Base-by-base conservation (phyloP, 192 early-diverging fungal genomes). In the Backusella tuberculispora region DNA sequence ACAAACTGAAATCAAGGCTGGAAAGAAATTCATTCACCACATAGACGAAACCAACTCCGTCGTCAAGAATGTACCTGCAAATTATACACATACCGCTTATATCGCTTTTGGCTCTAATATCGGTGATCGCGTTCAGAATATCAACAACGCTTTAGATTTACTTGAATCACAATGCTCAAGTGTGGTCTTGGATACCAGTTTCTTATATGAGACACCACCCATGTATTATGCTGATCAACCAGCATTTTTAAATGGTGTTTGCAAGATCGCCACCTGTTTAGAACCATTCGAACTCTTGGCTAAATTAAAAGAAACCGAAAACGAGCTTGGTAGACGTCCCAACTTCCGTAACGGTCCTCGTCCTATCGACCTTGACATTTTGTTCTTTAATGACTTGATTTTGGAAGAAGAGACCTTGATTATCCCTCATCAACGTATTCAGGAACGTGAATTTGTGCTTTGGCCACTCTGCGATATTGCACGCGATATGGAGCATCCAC, bases 151-250 rank as follows among this genome's bases (percentile, higher is more conserved):
- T 1, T 72, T 99, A 13, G 75, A 74, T 19, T 41, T 77, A 43
- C 66, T 96, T 47, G 85, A 89, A 71, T 64, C 72, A 6, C 63
- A 80, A 26, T 81, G 74, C 19, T 45, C 68, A 19, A 83, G 82
- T 53, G 74, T 78, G 26, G 77, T 99, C 0, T 78, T 91, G 13
- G 95, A 99, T 74, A 98, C 98, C 10, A 96, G 95, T 34, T 99
- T 96, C 81, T 83, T 99, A 37, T 99, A 99, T 82, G 95, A 98
- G 78, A 97, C 97, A 0, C 86, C 90, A 10, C 95, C 98, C 40
- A 99, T 99, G 98, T 99, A 99, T 80, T 87, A 91, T 17, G 86
- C 88, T 14, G 95, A 99, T 44, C 98, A 99, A 78, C 92, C 95
- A 4, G 76, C 82, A 45, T 99, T 99, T 79, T 74, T 99, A 66